Evolutionary conservation across 2,329 filamentous ascomycete genomes (phyloP).

Genomic region (Phialophora tarda): DNA sequence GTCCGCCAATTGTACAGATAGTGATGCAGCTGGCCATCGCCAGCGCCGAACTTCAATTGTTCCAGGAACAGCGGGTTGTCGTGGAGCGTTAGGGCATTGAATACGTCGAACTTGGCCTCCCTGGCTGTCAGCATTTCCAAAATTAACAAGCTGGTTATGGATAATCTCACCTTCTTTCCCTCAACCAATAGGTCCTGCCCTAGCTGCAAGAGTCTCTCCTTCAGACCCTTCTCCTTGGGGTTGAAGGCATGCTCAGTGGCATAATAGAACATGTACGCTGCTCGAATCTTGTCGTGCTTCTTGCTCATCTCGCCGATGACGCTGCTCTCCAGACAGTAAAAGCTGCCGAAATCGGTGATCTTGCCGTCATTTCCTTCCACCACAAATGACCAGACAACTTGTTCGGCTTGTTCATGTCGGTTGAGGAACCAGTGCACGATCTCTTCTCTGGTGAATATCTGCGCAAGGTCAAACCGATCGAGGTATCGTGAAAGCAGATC

Average conservation of each 20-base stretch:
- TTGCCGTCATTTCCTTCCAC: conserved; percentile 72
- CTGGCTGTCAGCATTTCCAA: not conserved
- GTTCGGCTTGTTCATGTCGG: conserved; percentile 62
- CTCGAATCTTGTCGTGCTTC: conserved; percentile 74
- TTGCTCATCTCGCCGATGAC: conserved; percentile 67
- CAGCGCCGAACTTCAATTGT: conserved; percentile 91
- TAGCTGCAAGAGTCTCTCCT: conserved; percentile 78
- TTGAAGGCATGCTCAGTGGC: conserved; percentile 78
- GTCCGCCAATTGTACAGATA: conserved; percentile 98
- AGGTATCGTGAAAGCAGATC: conserved; percentile 78
- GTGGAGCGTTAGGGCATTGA: conserved; percentile 91
- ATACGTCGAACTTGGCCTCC: conserved; percentile 83
- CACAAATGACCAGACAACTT: conserved; percentile 92
- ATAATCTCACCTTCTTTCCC: conserved; percentile 72
- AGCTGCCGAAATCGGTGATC: conserved; percentile 96
- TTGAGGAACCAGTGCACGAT: conserved; percentile 86
- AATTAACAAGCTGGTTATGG: conserved; percentile 39
- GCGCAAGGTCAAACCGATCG: conserved; percentile 79
- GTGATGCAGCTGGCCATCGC: conserved; percentile 93
- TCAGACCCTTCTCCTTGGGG: conserved; percentile 63
- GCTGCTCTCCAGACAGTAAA: conserved; percentile 92
- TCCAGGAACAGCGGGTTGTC: conserved; percentile 94
- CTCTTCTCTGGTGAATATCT: conserved; percentile 79
- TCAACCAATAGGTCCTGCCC: conserved; percentile 85
- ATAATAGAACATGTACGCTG: conserved; percentile 98